Evolutionary conservation across 805 yeast genomes (phyloP).

Genomic region (Pichia cephalocereana): DNA sequence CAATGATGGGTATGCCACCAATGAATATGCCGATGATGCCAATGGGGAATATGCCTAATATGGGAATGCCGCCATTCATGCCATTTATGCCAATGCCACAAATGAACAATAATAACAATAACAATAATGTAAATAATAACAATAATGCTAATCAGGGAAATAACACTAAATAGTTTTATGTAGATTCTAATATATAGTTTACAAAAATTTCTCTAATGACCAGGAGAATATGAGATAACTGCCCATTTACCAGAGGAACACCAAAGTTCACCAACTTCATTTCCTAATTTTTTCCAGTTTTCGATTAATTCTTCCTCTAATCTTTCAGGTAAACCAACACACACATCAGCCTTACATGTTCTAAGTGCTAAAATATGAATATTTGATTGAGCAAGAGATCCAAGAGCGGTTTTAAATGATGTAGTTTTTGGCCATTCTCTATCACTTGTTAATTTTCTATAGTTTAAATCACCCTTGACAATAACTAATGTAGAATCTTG

Average conservation of each 20-base stretch:
- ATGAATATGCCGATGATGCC: slow-evolving; percentile 22
- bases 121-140: background rate
- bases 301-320: slow-evolving; percentile 57
- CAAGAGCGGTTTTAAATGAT: slow-evolving; percentile 61
- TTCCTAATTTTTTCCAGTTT: slow-evolving; percentile 47
- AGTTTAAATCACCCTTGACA: slow-evolving; percentile 93
- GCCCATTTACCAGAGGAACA: slow-evolving; percentile 90
- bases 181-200: background rate
- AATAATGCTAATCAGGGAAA: background rate
- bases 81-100: slow-evolving; percentile 16
- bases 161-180: background rate
- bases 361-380: slow-evolving; percentile 68
- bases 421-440: slow-evolving; percentile 80
- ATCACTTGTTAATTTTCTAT: slow-evolving; percentile 90
- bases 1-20: slow-evolving; percentile 17
- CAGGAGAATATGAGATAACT: slow-evolving; percentile 56
- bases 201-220: slow-evolving; percentile 14
- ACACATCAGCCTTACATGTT: slow-evolving; percentile 94
- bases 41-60: slow-evolving; percentile 23
- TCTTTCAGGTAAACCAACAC: slow-evolving; percentile 74
- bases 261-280: slow-evolving; percentile 72
- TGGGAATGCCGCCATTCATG: slow-evolving; percentile 22
- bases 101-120: slow-evolving; percentile 1
- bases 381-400: slow-evolving; percentile 52
- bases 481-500: slow-evolving; percentile 59